Percentiles rank a stretch among this genome's conserved stretches.
Evolutionary conservation across 2,329 filamentous ascomycete genomes (phyloP).

Genomic region (Fusarium proliferatum): DNA sequence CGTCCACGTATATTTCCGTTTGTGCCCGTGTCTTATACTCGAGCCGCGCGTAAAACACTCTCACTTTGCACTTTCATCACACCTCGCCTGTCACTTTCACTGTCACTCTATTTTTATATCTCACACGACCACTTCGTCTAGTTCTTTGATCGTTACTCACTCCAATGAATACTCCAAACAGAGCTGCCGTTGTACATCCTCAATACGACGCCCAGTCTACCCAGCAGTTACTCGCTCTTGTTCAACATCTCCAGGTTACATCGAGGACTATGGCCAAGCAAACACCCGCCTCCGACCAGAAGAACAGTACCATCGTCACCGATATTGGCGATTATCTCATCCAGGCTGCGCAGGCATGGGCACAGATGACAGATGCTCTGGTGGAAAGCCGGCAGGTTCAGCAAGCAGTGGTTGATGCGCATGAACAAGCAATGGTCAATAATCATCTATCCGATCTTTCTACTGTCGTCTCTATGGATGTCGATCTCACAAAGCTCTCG

Average conservation of each 20-base stretch:
- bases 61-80: not conserved
- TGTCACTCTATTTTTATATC: not conserved
- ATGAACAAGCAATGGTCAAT: slow-evolving; percentile 42
- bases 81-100: not conserved
- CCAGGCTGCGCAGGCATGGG: slow-evolving; percentile 48
- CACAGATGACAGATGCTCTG: slow-evolving; percentile 48
- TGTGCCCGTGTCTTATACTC: slow-evolving; percentile 1
- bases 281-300: slow-evolving; percentile 5
- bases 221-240: slow-evolving; percentile 22
- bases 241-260: slow-evolving; percentile 21
- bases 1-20: not conserved
- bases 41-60: not conserved
- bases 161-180: slow-evolving; percentile 24
- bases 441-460: slow-evolving; percentile 46
- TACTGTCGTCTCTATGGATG: slow-evolving; percentile 47
- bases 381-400: slow-evolving; percentile 49
- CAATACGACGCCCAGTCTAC: slow-evolving; percentile 25
- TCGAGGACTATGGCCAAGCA: slow-evolving; percentile 29
- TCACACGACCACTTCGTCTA: not conserved
- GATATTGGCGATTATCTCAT: slow-evolving; percentile 52
- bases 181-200: not conserved
- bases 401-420: slow-evolving; percentile 42
- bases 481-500: slow-evolving; percentile 40
- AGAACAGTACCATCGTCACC: slow-evolving; percentile 43
- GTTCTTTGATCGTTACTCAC: not conserved